Base-by-base conservation (phyloP, 768 basidiomycete species). In the Boletus rex-veris region DNA sequence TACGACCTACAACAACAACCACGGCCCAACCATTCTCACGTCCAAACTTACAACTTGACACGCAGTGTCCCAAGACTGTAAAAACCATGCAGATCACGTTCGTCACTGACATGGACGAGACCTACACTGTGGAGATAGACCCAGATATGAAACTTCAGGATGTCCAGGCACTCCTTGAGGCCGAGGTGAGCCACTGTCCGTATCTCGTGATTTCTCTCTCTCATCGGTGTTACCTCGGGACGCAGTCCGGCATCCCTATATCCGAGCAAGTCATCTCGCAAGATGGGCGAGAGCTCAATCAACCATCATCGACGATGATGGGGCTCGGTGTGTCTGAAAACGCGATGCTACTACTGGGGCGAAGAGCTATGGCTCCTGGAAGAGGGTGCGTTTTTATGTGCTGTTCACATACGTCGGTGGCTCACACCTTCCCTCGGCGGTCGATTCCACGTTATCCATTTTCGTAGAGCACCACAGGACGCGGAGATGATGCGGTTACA, bases 121-220 rank as follows among this genome's bases (percentile, higher is more conserved):
- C 77, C 2, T 89, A 80, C 60, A 64, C 72, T 38, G 74, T 96
- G 47, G 95, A 98, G 66, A 91, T 97, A 60, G 92, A 94, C 73
- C 81, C 90, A 2, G 80, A 79, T 49, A 94, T 98, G 90, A 85
- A 91, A 69, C 81, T 98, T 28, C 90, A 92, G 75, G 89, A 95
- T 68, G 85, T 98, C 36, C 88, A 88, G 81, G 96, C 92, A 12
- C 76, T 98, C 50, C 78, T 97, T n/a, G 93, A 97, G 72, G 95
- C 88, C 0, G 95, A 98, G 83, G 96, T 93, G 68, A 69, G 85
- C 67, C n/a, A 40, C 48, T 31, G 18, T 16, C 21, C 21, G 10
- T 28, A 41, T 45, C 30, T n/a, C 45, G 11, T 41, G 28, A 8
- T 21, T n/a, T 36, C 30, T 37, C 42, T 35, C 33, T 8, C 31